These are phyloP conservation scores for Botrytis hyacinthi DNA, from an alignment of 2,329 filamentous ascomycete species.

Conservation along the genomic window DNA sequence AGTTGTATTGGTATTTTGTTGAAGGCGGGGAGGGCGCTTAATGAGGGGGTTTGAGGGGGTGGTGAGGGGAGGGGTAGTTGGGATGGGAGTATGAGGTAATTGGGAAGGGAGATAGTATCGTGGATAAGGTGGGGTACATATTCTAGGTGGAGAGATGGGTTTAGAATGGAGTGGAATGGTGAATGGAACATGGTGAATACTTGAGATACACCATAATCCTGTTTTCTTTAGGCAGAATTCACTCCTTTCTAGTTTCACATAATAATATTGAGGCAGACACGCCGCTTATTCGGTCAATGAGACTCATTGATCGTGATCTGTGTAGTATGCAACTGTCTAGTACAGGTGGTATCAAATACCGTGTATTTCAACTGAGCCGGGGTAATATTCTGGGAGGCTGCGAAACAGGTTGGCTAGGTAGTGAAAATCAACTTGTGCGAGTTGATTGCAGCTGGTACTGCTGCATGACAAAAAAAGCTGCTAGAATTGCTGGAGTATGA, in stretches of 20 bases:
- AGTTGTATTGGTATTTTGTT: constrained; percentile 2
- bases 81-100: not conserved
- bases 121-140: not conserved
- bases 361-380: not conserved
- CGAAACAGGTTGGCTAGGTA: too few species aligned
- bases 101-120: too few species aligned
- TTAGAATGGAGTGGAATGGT: not conserved
- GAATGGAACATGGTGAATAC: not conserved
- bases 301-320: too few species aligned
- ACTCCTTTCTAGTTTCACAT: not conserved
- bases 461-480: not conserved
- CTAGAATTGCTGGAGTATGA: not conserved
- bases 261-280: not conserved
- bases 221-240: too few species aligned
- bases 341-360: not conserved
- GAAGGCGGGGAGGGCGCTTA: not conserved
- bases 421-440: too few species aligned
- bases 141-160: not conserved
- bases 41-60: not conserved
- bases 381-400: not conserved
- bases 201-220: not conserved
- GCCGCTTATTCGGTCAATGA: not conserved
- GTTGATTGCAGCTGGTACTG: too few species aligned
- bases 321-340: fast-evolving
- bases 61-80: not conserved